Base-by-base conservation (phyloP, 2,329 filamentous ascomycete genomes). In the Aurifilum marmelostoma region DNA sequence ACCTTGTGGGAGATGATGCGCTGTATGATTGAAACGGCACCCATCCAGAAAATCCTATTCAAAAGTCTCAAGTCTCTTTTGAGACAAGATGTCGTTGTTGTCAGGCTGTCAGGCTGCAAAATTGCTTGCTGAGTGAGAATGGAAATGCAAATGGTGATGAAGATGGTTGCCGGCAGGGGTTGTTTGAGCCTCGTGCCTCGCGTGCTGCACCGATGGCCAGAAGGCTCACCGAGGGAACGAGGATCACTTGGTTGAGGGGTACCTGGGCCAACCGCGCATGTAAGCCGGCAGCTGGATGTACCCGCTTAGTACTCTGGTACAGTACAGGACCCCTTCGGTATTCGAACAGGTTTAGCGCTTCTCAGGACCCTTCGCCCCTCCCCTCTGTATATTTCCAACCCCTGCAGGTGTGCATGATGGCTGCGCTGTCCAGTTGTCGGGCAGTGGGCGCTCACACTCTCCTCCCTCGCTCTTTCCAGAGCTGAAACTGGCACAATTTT, bases 181-280 rank as follows among this genome's bases (percentile, higher is more conserved):
- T 9, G 16, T 47, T 52, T 52, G 50, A 54, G 50, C 50, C 50
- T 54, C 50, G 50, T 54, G 50, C 43, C 43, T 47, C 18, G 7
- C 1, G 50, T 52, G 50, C 12, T 29, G 52, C 52, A 56, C 52
- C 52, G 52, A 56, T 16, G 43, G 24, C 60, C n/a, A 63, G 60
- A 63, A 63, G 60, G 39, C 60, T 63, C 60, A 63, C 60, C 60
- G 60, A 63, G 60, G 34, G 34, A 24, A 63, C 16, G 60, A 41
- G 60, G 60, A 14, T 18, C 39, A 27, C 43, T 63, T 4, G 21
- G 37, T 14, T 50, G n/a, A 16, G 14, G 14, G 39, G 34, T 62
- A 62, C 59, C 39, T 62, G 21, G n/a, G 21, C 2, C 0, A 2
- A 4, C n/a, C 14, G 59, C 59, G n/a, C 34, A 21, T 9, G 4